Evolutionary conservation across 139 green algal species (phyloP), one percentile per base, ranked within the genome.

Genomic region (Chlorella sp.): DNA sequence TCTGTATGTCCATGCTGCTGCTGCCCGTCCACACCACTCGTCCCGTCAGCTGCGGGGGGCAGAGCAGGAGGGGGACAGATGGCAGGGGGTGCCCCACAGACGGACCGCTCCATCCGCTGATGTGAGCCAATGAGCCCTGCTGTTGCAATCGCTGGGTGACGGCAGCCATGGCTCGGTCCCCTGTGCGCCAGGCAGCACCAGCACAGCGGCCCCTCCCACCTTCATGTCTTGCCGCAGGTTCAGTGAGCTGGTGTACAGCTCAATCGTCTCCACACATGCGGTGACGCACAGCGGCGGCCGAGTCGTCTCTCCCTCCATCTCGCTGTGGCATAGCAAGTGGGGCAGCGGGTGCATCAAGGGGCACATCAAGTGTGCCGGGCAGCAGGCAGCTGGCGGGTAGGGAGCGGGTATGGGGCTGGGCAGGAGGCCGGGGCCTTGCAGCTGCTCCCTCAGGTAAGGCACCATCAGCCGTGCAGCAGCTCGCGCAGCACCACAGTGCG

Each of bases 11-110:
- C 11, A 78, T 78, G 39, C 39, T 62, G 68, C 68, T 93, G 21
- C 47, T 88, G 6, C 95, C 94, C 1, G 94, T 95, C 89, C 87
- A 97, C 38, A 95, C 91, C 56, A 97, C 95, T 44, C 90, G 86
- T 9, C 93, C 93, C 36, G 38, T 60, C 62, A 92, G 78, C 30
- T 36, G 63, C 74, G 91, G 63, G 3, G 23, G 11, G 18, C 6
- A 57, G 69, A 28, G 15, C 5, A 3, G 28, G 69, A 30, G 36
- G 17, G 30, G 30, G 73, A 30, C 20, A 30, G 62, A 6, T 5
- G 26, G 34, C 15, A 11, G 44, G 72, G 6, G 25, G 44, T 18
- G 11, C 5, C 44, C n/a, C n/a, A n/a, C n/a, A n/a, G n/a, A n/a
- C n/a, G n/a, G n/a, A n/a, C n/a, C n/a, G n/a, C n/a, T n/a, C n/a